These are phyloP conservation scores for Oryza coarctata DNA, from an alignment of 176 grass and related monocot genomes.

Conservation along the genomic window DNA sequence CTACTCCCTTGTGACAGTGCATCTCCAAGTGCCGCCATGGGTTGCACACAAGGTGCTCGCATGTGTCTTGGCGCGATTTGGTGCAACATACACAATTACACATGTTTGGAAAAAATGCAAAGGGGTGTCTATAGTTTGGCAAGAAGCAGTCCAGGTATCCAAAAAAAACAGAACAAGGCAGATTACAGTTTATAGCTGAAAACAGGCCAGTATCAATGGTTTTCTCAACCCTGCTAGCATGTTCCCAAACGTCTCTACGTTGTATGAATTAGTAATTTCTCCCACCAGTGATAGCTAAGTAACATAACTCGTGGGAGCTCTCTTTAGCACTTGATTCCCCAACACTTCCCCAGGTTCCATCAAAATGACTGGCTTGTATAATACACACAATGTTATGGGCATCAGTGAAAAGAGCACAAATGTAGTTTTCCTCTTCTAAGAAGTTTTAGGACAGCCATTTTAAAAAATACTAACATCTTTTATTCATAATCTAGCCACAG, in stretches of 20 bases:
- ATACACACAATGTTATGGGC: background rate
- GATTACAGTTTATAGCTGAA: too few species aligned
- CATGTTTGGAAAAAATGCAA: too few species aligned
- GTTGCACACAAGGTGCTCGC: too few species aligned
- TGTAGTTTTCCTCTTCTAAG: background rate
- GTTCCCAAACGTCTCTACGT: background rate
- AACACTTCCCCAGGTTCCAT: background rate
- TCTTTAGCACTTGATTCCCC: background rate
- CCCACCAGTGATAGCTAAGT: background rate
- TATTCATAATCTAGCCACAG: background rate
- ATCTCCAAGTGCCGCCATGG: too few species aligned
- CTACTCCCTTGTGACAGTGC: too few species aligned
- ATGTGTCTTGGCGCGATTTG: too few species aligned
- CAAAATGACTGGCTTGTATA: background rate
- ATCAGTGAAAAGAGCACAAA: background rate
- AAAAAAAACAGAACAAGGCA: too few species aligned
- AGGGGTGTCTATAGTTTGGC: too few species aligned
- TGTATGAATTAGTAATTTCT: background rate
- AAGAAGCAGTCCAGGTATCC: too few species aligned
- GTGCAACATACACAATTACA: too few species aligned
- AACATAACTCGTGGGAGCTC: background rate
- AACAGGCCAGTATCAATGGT: background rate
- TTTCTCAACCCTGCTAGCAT: too few species aligned
- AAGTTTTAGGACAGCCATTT: background rate
- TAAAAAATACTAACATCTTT: background rate